Evolutionary conservation across 371 early-diverging fungal genomes (phyloP), one percentile per base, ranked within the genome.

Genomic region (Mortierella sp.): DNA sequence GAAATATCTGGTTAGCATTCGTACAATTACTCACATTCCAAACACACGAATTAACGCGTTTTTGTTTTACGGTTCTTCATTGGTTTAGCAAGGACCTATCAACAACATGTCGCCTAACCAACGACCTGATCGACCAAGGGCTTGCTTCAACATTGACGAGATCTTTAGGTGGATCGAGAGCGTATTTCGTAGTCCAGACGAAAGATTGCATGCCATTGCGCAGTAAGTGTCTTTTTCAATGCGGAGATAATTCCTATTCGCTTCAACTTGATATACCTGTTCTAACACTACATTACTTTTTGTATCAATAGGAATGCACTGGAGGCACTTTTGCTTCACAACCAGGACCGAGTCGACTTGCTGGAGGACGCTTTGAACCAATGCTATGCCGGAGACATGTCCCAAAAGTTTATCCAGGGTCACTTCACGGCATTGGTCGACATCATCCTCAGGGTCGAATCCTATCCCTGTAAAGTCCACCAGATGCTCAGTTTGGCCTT

Each of bases 391-490:
- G 91, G 94, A 45, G 89, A 89, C 74, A 91, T 91, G 63, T 87
- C 87, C 61, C 84, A 87, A 40, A 89, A 89, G 76, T 88, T 91
- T 55, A 91, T 93, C 2, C 90, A 92, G 77, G 93, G 94, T 4
- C 95, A 94, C 73, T 97, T 96, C 76, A 87, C 89, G 48, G 94
- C 94, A 0, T 67, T 96, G 11, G 93, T 92, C 7, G 92, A 94
- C 31, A 91, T 94, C 41, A 88, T 93, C 10, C 87, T 88, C 6
- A 76, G 86, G 31, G 85, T 90, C 10, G 89, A 89, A 37, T 87
- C 89, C 16, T 92, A 89, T 64, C 92, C 93, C 13, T 90, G 88
- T 45, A 88, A 93, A 50, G 87, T 90, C 8, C 91, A 91, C 58
- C 88, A 92, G 74, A 84, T 96, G 66, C 86, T 97, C 80, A 90